These are phyloP conservation scores for Murraya koenigii DNA, from an alignment of 345 rosid genomes.

Conservation along the genomic window DNA sequence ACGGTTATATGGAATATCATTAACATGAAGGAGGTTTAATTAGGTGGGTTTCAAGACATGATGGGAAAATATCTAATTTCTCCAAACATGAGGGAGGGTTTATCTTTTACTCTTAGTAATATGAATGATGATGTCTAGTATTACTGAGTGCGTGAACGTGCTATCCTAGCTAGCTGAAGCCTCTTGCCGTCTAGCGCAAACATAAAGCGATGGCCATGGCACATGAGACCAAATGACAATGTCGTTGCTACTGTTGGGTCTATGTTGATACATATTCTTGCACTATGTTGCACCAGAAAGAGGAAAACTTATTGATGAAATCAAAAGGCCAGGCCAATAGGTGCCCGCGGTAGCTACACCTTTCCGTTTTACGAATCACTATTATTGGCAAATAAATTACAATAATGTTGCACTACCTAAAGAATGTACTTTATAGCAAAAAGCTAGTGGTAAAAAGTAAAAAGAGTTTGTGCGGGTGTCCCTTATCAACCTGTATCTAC, in stretches of 20 bases:
- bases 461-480: not conserved
- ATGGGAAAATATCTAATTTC: not conserved
- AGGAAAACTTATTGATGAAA: not conserved
- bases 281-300: not conserved
- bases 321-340: too few relatives aligned
- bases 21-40: not conserved
- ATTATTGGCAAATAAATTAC: not conserved
- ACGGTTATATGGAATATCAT: not conserved
- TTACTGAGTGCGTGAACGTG: not conserved
- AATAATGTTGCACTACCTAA: not conserved
- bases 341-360: not conserved
- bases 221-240: not conserved
- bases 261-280: too few relatives aligned
- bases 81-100: not conserved
- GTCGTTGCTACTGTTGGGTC: not conserved
- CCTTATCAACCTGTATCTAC: not conserved
- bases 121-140: not conserved
- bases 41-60: not conserved
- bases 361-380: not conserved
- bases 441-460: not conserved
- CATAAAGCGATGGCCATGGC: not conserved
- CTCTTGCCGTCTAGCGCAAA: not conserved
- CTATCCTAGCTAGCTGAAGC: not conserved
- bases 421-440: not conserved
- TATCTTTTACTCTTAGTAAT: too few relatives aligned